Conservation (phyloP, 1,284 basidiomycete species). For the Cutaneotrichosporon cutaneum region DNA sequence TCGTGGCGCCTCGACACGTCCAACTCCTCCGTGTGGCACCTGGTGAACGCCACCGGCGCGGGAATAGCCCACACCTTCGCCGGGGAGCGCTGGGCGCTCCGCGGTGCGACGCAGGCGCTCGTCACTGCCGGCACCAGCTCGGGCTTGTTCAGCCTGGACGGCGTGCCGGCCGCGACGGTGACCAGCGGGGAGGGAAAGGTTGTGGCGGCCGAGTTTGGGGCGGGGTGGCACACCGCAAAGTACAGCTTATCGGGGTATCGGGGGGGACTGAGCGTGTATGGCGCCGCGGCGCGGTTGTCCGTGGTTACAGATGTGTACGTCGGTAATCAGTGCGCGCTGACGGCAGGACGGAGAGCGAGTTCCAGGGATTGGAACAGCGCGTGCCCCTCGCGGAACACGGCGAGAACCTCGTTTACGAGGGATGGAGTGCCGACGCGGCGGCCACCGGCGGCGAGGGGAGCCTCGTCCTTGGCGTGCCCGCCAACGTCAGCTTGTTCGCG, state of each 20-base stretch:
- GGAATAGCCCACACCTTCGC: background rate
- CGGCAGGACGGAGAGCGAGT: background rate
- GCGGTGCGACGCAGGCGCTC: background rate
- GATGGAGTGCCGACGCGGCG: background rate
- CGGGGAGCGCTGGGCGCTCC: background rate
- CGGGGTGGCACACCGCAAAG: background rate
- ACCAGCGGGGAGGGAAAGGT: background rate
- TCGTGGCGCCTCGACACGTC: background rate
- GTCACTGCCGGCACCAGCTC: background rate
- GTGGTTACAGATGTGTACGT: background rate
- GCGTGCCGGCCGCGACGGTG: background rate
- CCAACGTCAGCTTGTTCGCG: constrained; percentile 1
- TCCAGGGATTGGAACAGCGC: constrained; percentile 1
- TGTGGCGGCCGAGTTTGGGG: background rate
- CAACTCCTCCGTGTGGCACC: background rate
- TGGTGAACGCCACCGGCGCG: background rate
- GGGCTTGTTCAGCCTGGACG: background rate
- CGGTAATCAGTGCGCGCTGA: background rate
- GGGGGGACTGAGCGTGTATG: background rate
- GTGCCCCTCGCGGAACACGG: background rate
- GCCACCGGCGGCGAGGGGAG: background rate
- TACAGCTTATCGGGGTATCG: background rate
- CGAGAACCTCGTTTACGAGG: background rate
- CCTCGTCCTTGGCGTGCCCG: background rate
- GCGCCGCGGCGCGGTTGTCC: background rate